Evolutionary conservation across 106 monocot genomes (phyloP), one percentile per base, ranked within the genome.

Genomic region (Amphibolis antarctica): DNA sequence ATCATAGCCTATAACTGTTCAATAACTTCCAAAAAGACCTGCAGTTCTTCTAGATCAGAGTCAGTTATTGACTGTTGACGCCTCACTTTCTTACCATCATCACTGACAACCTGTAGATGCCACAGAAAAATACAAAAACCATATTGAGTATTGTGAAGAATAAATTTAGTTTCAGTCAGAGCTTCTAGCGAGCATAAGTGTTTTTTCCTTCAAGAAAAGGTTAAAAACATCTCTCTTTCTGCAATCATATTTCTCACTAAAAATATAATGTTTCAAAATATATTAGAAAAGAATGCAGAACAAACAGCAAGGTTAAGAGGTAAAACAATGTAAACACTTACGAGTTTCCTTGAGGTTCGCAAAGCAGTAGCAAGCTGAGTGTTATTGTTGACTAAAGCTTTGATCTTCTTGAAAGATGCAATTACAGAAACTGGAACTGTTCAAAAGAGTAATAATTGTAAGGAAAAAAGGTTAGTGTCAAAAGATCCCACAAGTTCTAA

Each of bases 351-450:
- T 59, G 98, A 98, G 44, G 98, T 82, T 28, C 82, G 80, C 44
- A 98, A 76, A 66, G 86, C 98, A 71, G 59, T 56, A 62, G 91
- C 90, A 80, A 98, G 98, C 63, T 80, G 67, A 21, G 78, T 47
- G 54, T 84, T 78, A 46, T 67, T 82, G 55, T 77, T 82, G 28
- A 91, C 78, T 51, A 91, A 72, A 42, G 98, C 84, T 71, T 86
- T 98, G 29, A 98, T 98, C 79, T 98, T 98, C 78, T 87, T 98
- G 73, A 98, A 98, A 54, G 86, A 77, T 56, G 84, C 84, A 77
- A 98, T 70, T 47, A 98, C 85, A 51, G 82, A 77, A 49, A 98
- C 88, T 53, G 98, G 98, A 63, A 98, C 98, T 98, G 74, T 76
- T 86, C 27, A 72, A 22, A 28, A 69, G 25, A 70, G 47, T 22